Evolutionary conservation across 768 basidiomycete species (phyloP).

Genomic region (Trichaptum fuscoviolaceum): DNA sequence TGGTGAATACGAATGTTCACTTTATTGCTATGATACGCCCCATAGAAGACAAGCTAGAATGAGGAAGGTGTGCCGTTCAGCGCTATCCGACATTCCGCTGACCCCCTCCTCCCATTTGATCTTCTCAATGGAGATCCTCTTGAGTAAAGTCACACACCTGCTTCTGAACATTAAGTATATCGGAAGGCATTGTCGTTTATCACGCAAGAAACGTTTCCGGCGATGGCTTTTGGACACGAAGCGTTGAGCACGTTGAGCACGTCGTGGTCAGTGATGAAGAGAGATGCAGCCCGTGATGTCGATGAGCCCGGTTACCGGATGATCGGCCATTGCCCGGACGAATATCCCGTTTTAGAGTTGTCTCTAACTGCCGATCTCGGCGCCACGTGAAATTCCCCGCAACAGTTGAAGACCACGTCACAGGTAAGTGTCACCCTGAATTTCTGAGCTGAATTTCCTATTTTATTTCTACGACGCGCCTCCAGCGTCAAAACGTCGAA

Average conservation of each 20-base stretch:
- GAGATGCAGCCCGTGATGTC: background rate
- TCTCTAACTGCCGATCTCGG: too few species aligned
- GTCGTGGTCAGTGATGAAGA: conserved; percentile 20
- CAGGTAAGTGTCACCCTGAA: background rate
- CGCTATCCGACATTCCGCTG: too few species aligned
- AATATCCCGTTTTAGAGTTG: background rate
- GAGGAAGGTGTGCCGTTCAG: background rate
- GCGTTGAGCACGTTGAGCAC: conserved; percentile 13
- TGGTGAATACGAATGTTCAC: conserved; percentile 84
- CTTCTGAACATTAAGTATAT: conserved; percentile 55
- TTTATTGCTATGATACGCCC: conserved; percentile 83
- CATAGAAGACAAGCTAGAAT: conserved; percentile 82
- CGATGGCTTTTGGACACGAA: background rate
- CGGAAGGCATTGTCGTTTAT: background rate
- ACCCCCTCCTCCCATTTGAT: too few species aligned
- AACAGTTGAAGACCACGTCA: conserved; percentile 4
- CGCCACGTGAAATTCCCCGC: too few species aligned
- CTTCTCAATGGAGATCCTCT: background rate
- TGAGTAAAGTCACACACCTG: conserved; percentile 41
- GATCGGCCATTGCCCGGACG: background rate
- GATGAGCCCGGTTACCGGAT: background rate
- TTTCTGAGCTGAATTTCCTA: conserved; percentile 1
- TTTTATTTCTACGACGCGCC: background rate
- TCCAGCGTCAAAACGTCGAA: background rate
- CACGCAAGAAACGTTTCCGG: background rate